These are phyloP conservation scores for Diutina sp. DNA, from an alignment of 1,139 yeast genomes.

Conservation along the genomic window DNA sequence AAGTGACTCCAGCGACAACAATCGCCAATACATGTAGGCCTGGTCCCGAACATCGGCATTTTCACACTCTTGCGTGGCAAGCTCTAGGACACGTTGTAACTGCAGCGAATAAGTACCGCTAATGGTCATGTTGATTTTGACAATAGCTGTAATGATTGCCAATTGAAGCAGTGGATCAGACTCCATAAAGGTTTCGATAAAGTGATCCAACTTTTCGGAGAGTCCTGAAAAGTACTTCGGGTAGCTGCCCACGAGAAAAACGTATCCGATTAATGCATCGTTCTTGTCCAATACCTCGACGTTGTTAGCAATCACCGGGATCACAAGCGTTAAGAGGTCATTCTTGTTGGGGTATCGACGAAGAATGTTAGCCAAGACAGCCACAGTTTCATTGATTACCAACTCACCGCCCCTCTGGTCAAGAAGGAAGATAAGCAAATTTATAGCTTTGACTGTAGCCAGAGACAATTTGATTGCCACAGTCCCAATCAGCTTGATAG, in stretches of 20 bases:
- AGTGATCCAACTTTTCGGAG: slow-evolving; percentile 27
- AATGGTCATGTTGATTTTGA: slow-evolving; percentile 50
- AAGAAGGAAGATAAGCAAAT: slow-evolving; percentile 58
- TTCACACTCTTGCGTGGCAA: slow-evolving; percentile 70
- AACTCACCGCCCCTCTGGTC: slow-evolving; percentile 66
- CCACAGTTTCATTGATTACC: slow-evolving; percentile 67
- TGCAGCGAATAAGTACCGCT: slow-evolving; percentile 19
- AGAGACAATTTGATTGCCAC: slow-evolving; percentile 70
- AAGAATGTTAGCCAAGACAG: slow-evolving; percentile 66
- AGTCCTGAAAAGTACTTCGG: slow-evolving; percentile 56
- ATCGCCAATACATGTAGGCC: slow-evolving; percentile 91
- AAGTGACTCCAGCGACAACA: slow-evolving; percentile 41
- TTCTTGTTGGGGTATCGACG: slow-evolving; percentile 61
- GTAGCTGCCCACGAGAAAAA: slow-evolving; percentile 87
- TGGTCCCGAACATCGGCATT: slow-evolving; percentile 91
- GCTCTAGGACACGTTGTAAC: slow-evolving; percentile 61
- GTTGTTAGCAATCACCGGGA: slow-evolving; percentile 56
- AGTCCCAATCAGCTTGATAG: slow-evolving; percentile 78
- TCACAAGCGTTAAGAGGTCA: slow-evolving; percentile 48
- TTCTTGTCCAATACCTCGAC: slow-evolving; percentile 46
- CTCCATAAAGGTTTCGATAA: slow-evolving; percentile 55
- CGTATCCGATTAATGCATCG: slow-evolving; percentile 62
- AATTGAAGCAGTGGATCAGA: slow-evolving; percentile 69
- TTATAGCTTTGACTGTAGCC: slow-evolving; percentile 48
- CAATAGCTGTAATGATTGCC: slow-evolving; percentile 63